These are phyloP conservation scores for Claviceps digitariae DNA, from an alignment of 2,329 filamentous ascomycete genomes.

Conservation along the genomic window DNA sequence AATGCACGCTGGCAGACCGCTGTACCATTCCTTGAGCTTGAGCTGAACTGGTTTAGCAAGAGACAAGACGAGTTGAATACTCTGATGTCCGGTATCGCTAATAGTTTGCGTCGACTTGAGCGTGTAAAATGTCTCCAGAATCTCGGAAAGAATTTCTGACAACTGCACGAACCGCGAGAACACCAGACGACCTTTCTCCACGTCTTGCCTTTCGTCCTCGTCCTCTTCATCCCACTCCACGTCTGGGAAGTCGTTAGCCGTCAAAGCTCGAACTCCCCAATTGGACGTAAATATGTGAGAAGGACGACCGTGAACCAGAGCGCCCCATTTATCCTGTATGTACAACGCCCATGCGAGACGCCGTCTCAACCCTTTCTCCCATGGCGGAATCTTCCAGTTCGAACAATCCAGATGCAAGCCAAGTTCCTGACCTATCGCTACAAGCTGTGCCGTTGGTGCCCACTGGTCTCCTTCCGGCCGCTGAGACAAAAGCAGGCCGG, in stretches of 20 bases:
- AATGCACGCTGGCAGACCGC: slow-evolving; percentile 46
- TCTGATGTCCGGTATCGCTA: slow-evolving; percentile 50
- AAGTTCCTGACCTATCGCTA: slow-evolving; percentile 76
- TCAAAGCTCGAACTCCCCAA: slow-evolving; percentile 63
- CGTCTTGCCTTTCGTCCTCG: slow-evolving; percentile 47
- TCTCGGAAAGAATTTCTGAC: slow-evolving; percentile 63
- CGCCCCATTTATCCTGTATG: slow-evolving; percentile 89
- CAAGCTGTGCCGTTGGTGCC: slow-evolving; percentile 74
- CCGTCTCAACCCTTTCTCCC: slow-evolving; percentile 77
- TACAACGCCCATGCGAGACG: slow-evolving; percentile 83
- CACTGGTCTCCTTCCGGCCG: slow-evolving; percentile 67
- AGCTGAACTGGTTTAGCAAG: slow-evolving; percentile 72
- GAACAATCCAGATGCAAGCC: slow-evolving; percentile 82
- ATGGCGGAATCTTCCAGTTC: slow-evolving; percentile 72
- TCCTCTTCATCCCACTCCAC: slow-evolving; percentile 52
- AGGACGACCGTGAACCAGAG: slow-evolving; percentile 71
- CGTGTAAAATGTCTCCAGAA: slow-evolving; percentile 73
- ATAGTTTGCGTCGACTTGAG: slow-evolving; percentile 61
- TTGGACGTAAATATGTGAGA: slow-evolving; percentile 58
- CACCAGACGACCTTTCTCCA: slow-evolving; percentile 53
- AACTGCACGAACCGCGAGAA: slow-evolving; percentile 66
- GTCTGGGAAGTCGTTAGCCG: slow-evolving; percentile 57
- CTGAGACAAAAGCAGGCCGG: slow-evolving; percentile 61
- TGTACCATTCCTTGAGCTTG: slow-evolving; percentile 72
- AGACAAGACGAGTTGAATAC: slow-evolving; percentile 58